A percentile compares a stretch with the other conserved stretches of the same genome.
Evolutionary conservation across 192 early-diverging fungal genomes (phyloP).

Genomic region (Coemansia sp.): DNA sequence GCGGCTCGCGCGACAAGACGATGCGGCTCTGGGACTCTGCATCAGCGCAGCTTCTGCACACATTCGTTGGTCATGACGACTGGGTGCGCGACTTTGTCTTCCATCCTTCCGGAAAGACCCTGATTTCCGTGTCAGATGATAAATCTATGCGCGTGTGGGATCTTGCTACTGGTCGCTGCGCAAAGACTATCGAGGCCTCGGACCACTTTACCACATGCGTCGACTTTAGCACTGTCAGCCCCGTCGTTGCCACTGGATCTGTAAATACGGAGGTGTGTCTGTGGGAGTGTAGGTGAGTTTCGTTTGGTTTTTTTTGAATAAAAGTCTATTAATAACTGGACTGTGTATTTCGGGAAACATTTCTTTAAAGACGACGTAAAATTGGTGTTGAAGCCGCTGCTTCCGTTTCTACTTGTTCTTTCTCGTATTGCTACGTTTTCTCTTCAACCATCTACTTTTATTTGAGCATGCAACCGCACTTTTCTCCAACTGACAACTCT

Average conservation of each 20-base stretch:
- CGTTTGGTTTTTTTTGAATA: background rate
- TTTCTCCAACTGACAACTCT: too few relatives aligned
- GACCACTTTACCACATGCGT: conserved; percentile 89
- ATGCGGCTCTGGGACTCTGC: conserved; percentile 83
- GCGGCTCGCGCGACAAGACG: conserved; percentile 89
- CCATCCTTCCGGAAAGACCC: conserved; percentile 79
- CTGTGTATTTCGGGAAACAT: too few relatives aligned
- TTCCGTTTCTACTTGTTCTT: too few relatives aligned
- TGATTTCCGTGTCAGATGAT: conserved; percentile 87
- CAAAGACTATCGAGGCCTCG: conserved; percentile 82
- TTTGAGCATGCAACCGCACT: too few relatives aligned
- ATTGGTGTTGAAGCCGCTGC: too few relatives aligned
- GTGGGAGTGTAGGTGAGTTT: conserved; percentile 65
- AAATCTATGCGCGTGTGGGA: conserved; percentile 92
- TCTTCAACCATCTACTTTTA: too few relatives aligned
- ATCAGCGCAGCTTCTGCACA: conserved; percentile 68
- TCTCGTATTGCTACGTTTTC: too few relatives aligned
- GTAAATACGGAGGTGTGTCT: conserved; percentile 78
- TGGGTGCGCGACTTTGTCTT: conserved; percentile 87
- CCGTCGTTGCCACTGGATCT: conserved; percentile 81
- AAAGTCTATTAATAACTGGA: background rate
- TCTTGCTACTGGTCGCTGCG: conserved; percentile 74
- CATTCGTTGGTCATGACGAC: conserved; percentile 87
- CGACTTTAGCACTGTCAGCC: conserved; percentile 64
- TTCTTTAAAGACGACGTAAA: too few relatives aligned